A percentile compares a stretch with the other conserved stretches of the same genome.
phyloP scores from a whole-genome alignment of 2,329 filamentous ascomycete genomes.

The Colletotrichum abscissum region DNA sequence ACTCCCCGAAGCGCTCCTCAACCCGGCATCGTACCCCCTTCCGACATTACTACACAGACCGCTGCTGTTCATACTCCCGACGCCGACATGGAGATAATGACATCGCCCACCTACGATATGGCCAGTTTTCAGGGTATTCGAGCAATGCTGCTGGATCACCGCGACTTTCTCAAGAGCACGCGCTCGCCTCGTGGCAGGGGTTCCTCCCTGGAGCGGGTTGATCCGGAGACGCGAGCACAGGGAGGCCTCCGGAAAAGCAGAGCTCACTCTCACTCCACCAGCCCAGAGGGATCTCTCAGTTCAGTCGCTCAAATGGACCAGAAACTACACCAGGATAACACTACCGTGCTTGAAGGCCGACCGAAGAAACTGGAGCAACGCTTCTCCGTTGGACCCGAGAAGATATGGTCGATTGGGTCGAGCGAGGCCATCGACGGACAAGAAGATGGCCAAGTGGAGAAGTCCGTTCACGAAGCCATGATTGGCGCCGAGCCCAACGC shows the following conservation, averaged over 20 bases:
- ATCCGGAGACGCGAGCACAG: conserved; percentile 44
- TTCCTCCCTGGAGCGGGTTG: conserved; percentile 47
- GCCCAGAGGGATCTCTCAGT: conserved; percentile 42
- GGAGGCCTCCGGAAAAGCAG: conserved; percentile 36
- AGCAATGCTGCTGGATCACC: conserved; percentile 50
- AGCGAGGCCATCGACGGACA: conserved; percentile 57
- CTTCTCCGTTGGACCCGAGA: conserved; percentile 61
- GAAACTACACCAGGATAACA: conserved; percentile 36
- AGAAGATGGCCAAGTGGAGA: conserved; percentile 69
- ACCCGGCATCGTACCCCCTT: conserved; percentile 40
- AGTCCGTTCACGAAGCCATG: conserved; percentile 72
- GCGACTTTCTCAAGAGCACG: conserved; percentile 43
- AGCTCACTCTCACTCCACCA: conserved; percentile 38
- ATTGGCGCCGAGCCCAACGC: conserved; percentile 71
- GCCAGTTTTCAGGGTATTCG: conserved; percentile 47
- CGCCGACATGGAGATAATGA: conserved; percentile 42
- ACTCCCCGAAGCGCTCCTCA: conserved; percentile 47
- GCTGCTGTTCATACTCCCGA: conserved; percentile 33
- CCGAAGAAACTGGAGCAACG: conserved; percentile 55
- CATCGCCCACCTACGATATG: conserved; percentile 47
- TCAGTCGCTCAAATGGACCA: conserved; percentile 34
- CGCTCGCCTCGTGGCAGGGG: conserved; percentile 40
- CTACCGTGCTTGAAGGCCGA: conserved; percentile 41
- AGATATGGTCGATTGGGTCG: conserved; percentile 72
- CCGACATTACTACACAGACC: conserved; percentile 38